Percentiles rank a stretch among this genome's conserved stretches.
Evolutionary conservation across 2,329 filamentous ascomycete genomes (phyloP).

Genomic region (Botryotinia narcissicola): DNA sequence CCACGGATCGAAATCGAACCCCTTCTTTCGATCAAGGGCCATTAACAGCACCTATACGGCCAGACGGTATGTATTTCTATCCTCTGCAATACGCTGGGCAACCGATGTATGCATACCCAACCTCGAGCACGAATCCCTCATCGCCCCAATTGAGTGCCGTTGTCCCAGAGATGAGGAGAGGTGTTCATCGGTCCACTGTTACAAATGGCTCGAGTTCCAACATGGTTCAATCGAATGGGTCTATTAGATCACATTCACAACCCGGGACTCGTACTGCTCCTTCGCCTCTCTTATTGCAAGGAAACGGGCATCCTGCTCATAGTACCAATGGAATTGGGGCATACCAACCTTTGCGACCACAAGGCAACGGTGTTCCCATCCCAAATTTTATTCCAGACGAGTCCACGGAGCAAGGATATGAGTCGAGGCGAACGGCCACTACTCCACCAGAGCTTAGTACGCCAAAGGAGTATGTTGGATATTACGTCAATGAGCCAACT

Average conservation of each 20-base stretch:
- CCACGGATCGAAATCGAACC: slow-evolving; percentile 54
- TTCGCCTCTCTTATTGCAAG: slow-evolving; percentile 40
- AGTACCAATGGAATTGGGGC: slow-evolving; percentile 35
- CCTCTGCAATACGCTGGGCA: slow-evolving; percentile 43
- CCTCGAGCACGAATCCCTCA: slow-evolving; percentile 54
- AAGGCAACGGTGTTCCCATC: slow-evolving; percentile 49
- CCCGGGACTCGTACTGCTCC: slow-evolving; percentile 49
- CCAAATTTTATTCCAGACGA: slow-evolving; percentile 58
- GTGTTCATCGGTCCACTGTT: slow-evolving; percentile 53
- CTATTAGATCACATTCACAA: slow-evolving; percentile 65
- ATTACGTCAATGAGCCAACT: slow-evolving; percentile 36
- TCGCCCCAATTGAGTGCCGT: slow-evolving; percentile 49
- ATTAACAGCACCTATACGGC: slow-evolving; percentile 55
- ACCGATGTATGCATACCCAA: slow-evolving; percentile 49
- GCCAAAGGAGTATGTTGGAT: slow-evolving; percentile 39
- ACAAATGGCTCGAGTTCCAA: slow-evolving; percentile 48
- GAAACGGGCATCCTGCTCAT: slow-evolving; percentile 40
- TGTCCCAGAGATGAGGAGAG: slow-evolving; percentile 55
- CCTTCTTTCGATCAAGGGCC: slow-evolving; percentile 63
- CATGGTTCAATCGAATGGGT: slow-evolving; percentile 48
- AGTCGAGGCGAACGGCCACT: slow-evolving; percentile 25
- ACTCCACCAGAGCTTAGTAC: slow-evolving; percentile 33
- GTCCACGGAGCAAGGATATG: slow-evolving; percentile 30
- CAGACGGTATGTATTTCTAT: slow-evolving; percentile 53
- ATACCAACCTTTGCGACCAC: slow-evolving; percentile 32